Base-by-base conservation (phyloP, 345 rosid species). In the Geranium brycei region DNA sequence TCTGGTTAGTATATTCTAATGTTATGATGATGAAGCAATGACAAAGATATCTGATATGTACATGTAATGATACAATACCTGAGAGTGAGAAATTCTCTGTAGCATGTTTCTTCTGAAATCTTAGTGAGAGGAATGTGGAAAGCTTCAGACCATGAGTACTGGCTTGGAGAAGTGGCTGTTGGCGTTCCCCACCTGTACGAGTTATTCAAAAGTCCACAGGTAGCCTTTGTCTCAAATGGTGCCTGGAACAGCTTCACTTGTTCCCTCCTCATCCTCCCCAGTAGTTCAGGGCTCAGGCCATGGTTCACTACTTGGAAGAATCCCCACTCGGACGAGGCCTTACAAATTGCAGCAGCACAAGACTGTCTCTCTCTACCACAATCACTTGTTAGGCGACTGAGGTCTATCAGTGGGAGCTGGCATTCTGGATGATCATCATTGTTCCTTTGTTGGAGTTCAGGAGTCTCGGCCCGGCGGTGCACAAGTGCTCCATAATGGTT, bases 101-200 rank as follows among this genome's bases (percentile, higher is more conserved):
- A 82, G 74, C 79, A 85, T 35, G 78, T 57, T 28, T 66, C 30
- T 1, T 86, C 77, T 0, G 79, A 71, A 61, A 86, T 67, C 70
- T 75, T 79, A 6, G 81, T 65, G 16, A 86, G 80, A 64, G 88
- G 87, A 57, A 83, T 68, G 47, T 86, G 91, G 68, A 83, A 86
- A 68, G 88, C 88, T 66, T 86, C 91, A 14, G 82, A 81, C 91
- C 91, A 86, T 1, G 88, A 83, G 72, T 81, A 77, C 28, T 86
- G 86, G 17, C 70, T 57, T 0, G 80, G 77, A 63, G 67, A 76
- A 40, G 76, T 75, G 40, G 88, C 91, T 2, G 74, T 70, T 0
- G 88, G 78, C 2, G 64, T 65, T 0, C 91, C 91, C 91, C 91
- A 86, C 57, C 87, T 73, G 68, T 86, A 86, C 0, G 91, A 86